Evolutionary conservation across 306 rosid genomes (phyloP).

Genomic region (Begonia fuchsioides): DNA sequence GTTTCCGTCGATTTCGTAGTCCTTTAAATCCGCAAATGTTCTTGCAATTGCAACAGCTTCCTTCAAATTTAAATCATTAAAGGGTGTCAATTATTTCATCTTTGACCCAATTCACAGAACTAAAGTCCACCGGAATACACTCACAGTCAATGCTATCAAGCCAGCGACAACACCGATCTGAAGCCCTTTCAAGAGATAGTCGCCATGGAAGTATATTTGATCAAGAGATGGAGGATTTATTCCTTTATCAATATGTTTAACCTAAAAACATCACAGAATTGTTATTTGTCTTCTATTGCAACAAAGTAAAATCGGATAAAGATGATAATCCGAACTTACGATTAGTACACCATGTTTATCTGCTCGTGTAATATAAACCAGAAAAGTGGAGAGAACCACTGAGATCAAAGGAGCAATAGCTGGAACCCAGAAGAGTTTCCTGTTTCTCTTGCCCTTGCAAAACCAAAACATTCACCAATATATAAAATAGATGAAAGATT

Average conservation of each 20-base stretch:
- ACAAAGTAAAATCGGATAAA: not conserved
- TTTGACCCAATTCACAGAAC: too few species aligned
- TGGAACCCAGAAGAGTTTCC: slow-evolving; percentile 63
- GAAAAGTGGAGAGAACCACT: slow-evolving; percentile 53
- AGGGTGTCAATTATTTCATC: too few species aligned
- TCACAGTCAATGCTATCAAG: slow-evolving; percentile 67
- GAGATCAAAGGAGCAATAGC: slow-evolving; percentile 75
- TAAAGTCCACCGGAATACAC: not conserved
- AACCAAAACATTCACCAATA: not conserved
- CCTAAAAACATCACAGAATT: slow-evolving; percentile 28
- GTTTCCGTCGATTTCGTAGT: slow-evolving; percentile 71
- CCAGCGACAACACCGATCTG: slow-evolving; percentile 54
- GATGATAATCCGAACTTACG: slow-evolving; percentile 25
- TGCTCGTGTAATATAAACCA: slow-evolving; percentile 55
- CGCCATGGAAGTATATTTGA: slow-evolving; percentile 50
- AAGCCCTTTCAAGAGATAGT: slow-evolving; percentile 33
- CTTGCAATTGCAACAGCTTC: slow-evolving; percentile 93
- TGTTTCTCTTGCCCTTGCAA: slow-evolving; percentile 46
- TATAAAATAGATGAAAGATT: too few species aligned
- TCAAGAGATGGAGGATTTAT: slow-evolving; percentile 49
- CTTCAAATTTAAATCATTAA: slow-evolving; percentile 11
- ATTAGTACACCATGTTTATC: slow-evolving; percentile 52
- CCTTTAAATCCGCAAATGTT: slow-evolving; percentile 75
- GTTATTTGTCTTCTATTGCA: not conserved
- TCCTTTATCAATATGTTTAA: slow-evolving; percentile 32